Conservation (phyloP, 768 basidiomycete genomes). For the Lactarius hatsudake region DNA sequence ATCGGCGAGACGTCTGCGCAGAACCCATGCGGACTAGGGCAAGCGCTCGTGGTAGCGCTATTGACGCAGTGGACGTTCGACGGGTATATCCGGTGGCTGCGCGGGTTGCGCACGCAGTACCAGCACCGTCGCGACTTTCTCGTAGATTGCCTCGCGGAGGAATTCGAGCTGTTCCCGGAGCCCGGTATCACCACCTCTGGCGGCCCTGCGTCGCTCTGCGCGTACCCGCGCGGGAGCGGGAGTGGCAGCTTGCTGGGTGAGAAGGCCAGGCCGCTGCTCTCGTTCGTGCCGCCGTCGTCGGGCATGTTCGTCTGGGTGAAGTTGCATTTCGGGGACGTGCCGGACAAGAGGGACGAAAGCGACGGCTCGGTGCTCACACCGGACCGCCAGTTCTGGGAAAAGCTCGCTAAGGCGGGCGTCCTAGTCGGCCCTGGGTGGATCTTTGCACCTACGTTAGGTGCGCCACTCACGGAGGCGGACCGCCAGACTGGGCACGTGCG, state of each 20-base stretch:
- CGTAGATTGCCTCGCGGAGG: constrained; percentile 59
- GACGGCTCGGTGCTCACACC: constrained; percentile 38
- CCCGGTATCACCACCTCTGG: constrained; percentile 29
- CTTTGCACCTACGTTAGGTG: not conserved
- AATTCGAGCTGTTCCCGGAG: constrained; percentile 54
- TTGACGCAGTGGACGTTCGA: constrained; percentile 63
- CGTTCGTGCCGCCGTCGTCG: constrained; percentile 69
- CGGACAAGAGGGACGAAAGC: constrained; percentile 38
- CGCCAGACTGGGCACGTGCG: constrained; percentile 50
- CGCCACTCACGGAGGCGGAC: constrained; percentile 8
- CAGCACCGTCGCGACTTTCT: constrained; percentile 56
- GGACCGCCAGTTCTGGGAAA: constrained; percentile 59
- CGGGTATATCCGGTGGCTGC: constrained; percentile 77
- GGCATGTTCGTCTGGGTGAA: constrained; percentile 83
- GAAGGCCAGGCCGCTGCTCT: constrained; percentile 45
- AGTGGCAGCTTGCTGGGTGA: constrained; percentile 35
- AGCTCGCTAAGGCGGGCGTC: constrained; percentile 60
- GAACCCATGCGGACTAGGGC: constrained; percentile 68
- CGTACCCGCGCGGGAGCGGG: constrained; percentile 29
- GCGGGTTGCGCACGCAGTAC: constrained; percentile 59
- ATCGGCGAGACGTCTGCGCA: constrained; percentile 67
- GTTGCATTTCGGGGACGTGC: constrained; percentile 59
- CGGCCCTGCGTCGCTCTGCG: constrained; percentile 46
- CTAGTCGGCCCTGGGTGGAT: constrained; percentile 62
- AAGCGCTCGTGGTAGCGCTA: constrained; percentile 61